phyloP scores from a whole-genome alignment of 352 stramenopile genomes.

The Aphanomyces cochlioides region DNA sequence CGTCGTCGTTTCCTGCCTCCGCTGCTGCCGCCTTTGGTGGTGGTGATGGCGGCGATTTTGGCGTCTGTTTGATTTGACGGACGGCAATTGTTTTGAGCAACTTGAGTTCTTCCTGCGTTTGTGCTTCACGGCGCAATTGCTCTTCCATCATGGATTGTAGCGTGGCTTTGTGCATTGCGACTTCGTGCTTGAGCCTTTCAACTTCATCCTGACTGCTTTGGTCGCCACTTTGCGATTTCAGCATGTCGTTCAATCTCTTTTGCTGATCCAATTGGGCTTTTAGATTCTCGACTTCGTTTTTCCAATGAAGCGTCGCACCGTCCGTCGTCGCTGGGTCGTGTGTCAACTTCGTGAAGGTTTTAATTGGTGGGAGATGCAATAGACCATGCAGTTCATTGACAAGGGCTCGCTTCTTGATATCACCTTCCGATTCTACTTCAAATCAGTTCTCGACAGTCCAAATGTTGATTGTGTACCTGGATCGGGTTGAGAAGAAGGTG shows the following conservation, averaged over 20 bases:
- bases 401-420: conserved; percentile 3
- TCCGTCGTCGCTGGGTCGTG: neutral
- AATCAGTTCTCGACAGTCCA: neutral
- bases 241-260: conserved; percentile 18
- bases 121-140: conserved; percentile 8
- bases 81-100: conserved; percentile 10
- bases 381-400: conserved; percentile 25
- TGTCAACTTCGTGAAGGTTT: conserved; percentile 20
- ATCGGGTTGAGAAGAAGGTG: neutral
- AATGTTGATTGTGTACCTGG: neutral
- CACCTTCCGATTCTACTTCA: conserved; percentile 4
- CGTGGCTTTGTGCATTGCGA: conserved; percentile 23
- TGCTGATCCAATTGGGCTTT: conserved; percentile 11
- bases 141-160: conserved; percentile 25
- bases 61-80: neutral
- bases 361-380: conserved; percentile 12
- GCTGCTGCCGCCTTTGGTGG: neutral
- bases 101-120: conserved; percentile 4
- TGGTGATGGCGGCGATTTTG: neutral
- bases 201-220: conserved; percentile 12
- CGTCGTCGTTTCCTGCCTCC: neutral
- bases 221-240: neutral
- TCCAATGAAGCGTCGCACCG: neutral
- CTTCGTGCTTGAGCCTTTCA: conserved; percentile 8
- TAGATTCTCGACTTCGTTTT: conserved; percentile 24